Conservation (phyloP, 73 alveolate genomes). For the Symbiodinium natans region DNA sequence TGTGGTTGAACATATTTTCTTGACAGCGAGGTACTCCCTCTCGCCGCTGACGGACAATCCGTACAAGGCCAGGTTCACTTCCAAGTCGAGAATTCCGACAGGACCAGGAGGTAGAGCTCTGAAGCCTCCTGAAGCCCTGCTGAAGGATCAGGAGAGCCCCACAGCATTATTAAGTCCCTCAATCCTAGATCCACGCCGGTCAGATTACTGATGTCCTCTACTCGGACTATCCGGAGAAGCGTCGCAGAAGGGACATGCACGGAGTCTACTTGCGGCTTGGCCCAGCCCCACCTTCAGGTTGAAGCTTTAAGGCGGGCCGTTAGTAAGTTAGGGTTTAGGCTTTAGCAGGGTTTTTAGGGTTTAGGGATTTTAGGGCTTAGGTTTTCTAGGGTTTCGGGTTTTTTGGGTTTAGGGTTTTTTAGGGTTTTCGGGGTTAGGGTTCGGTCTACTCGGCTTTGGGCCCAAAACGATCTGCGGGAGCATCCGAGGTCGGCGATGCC, state of each 20-base stretch:
- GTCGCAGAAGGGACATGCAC: slow-evolving; percentile 60
- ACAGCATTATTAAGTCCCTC: too few relatives aligned
- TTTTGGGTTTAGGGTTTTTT: too few relatives aligned
- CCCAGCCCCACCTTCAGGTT: background rate
- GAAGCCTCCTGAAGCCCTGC: background rate
- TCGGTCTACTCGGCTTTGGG: too few relatives aligned
- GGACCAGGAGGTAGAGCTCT: background rate
- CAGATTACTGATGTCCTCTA: slow-evolving; percentile 57
- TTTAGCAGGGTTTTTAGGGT: too few relatives aligned
- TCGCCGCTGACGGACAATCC: slow-evolving; percentile 72
- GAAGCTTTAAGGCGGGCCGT: background rate
- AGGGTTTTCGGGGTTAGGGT: too few relatives aligned
- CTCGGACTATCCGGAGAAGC: slow-evolving; percentile 43
- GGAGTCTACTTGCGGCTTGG: slow-evolving; percentile 62
- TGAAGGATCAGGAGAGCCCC: too few relatives aligned
- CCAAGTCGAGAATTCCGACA: background rate
- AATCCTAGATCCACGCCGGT: background rate
- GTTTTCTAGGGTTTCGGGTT: too few relatives aligned
- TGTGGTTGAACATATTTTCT: too few relatives aligned
- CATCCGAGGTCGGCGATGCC: background rate
- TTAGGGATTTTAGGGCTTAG: too few relatives aligned
- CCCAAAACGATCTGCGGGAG: too few relatives aligned
- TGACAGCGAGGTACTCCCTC: slow-evolving; percentile 51
- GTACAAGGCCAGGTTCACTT: slow-evolving; percentile 35
- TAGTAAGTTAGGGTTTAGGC: too few relatives aligned